Percentiles rank a stretch among this genome's conserved stretches.
Evolutionary conservation across 768 basidiomycete species (phyloP).

Genomic region (Tubosaeta sp.): DNA sequence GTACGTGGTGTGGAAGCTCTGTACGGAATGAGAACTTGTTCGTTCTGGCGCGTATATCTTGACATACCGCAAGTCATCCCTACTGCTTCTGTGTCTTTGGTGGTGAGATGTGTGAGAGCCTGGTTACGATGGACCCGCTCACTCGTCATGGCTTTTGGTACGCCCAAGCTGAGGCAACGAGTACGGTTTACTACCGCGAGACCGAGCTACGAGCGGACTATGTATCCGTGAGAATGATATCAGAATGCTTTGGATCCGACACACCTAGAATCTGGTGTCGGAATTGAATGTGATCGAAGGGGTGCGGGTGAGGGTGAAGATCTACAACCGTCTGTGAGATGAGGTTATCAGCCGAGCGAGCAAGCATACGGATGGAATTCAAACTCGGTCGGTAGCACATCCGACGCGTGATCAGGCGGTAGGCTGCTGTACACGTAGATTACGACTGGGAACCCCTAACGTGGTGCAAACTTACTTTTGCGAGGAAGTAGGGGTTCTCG

Average conservation of each 20-base stretch:
- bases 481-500: constrained; percentile 10
- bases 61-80: constrained; percentile 11
- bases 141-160: constrained; percentile 8
- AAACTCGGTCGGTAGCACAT: constrained; percentile 23
- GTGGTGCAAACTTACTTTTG: constrained; percentile 18
- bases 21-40: background rate
- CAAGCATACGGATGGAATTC: constrained; percentile 18
- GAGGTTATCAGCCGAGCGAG: background rate
- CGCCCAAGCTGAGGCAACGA: constrained; percentile 1
- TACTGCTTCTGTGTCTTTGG: constrained; percentile 2
- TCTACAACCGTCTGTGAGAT: constrained; percentile 9
- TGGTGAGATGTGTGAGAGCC: constrained; percentile 1
- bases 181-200: constrained; percentile 16
- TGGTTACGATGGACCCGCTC: constrained; percentile 1
- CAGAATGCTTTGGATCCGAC: background rate
- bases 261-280: constrained; percentile 33
- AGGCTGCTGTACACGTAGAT: constrained; percentile 1
- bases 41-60: background rate
- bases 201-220: constrained; percentile 22
- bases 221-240: constrained; percentile 7
- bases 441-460: background rate
- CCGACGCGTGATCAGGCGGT: constrained; percentile 6
- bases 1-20: constrained; percentile 19
- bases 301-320: constrained; percentile 13
- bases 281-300: constrained; percentile 20